phyloP scores from a whole-genome alignment of 2,329 filamentous ascomycete genomes.

The Aciculosporium take region DNA sequence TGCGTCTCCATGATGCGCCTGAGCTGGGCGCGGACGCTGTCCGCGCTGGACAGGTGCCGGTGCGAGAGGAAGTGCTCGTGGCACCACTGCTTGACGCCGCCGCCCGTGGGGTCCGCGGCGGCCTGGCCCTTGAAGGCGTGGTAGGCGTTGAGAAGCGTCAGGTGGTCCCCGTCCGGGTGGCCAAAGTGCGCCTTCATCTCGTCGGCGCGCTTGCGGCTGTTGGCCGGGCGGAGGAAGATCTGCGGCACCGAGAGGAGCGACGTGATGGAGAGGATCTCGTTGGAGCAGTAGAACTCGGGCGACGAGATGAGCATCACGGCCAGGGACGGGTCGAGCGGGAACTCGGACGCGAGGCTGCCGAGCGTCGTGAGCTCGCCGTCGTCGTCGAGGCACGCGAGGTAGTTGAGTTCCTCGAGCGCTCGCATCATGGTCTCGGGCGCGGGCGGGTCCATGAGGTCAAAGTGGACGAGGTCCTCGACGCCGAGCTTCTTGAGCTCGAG shows the following conservation, averaged over 20 bases:
- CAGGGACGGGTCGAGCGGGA: slow-evolving; percentile 82
- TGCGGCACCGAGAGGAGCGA: slow-evolving; percentile 89
- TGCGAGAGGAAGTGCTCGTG: slow-evolving; percentile 91
- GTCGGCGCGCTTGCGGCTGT: slow-evolving; percentile 77
- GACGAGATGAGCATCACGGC: slow-evolving; percentile 97
- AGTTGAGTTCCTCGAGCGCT: slow-evolving; percentile 93
- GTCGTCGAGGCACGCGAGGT: slow-evolving; percentile 89
- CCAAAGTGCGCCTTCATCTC: slow-evolving; percentile 95
- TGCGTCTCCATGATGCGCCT: slow-evolving; percentile 94
- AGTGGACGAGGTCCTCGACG: slow-evolving; percentile 89
- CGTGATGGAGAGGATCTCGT: slow-evolving; percentile 92
- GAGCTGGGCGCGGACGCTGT: slow-evolving; percentile 84
- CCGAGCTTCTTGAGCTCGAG: slow-evolving; percentile 95
- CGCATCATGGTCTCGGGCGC: slow-evolving; percentile 98
- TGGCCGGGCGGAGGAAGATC: slow-evolving; percentile 78
- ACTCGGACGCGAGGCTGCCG: slow-evolving; percentile 80
- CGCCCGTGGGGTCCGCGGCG: slow-evolving; percentile 45
- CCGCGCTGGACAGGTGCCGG: slow-evolving; percentile 77
- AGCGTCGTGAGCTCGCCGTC: slow-evolving; percentile 84
- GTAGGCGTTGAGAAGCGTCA: slow-evolving; percentile 94
- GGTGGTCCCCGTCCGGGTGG: slow-evolving; percentile 84
- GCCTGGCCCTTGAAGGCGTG: slow-evolving; percentile 80
- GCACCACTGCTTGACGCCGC: slow-evolving; percentile 79
- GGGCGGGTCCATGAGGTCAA: slow-evolving; percentile 96
- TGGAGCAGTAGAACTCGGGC: slow-evolving; percentile 96